Base-by-base conservation (phyloP, 345 rosid genomes). In the Pugionium cornutum region DNA sequence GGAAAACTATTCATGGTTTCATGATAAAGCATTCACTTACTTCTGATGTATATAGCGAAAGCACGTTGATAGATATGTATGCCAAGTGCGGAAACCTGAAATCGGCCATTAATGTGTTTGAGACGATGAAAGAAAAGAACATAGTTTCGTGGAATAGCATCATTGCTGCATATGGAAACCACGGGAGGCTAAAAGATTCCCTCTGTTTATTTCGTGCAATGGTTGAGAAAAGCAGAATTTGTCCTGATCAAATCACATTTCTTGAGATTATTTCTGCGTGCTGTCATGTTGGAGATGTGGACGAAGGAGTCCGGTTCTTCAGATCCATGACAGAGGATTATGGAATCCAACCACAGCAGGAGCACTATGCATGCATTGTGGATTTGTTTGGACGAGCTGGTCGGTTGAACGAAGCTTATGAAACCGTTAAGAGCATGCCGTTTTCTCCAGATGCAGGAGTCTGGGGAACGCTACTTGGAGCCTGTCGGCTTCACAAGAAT, bases 401-500 rank as follows among this genome's bases (percentile, higher is more conserved):
- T 54, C 71, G 73, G 39, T 72, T 89, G 57, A 46, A 73, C 3
- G 82, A 86, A 80, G 96, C 98, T 32, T 83, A 80, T 61, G 79
- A 83, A 57, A 68, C 70, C 27, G 67, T 86, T 64, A 68, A 76
- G 69, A 59, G 75, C 70, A 85, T 92, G 95, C 89, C 95, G 5
- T 86, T 87, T 66, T 9, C 78, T 8, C 89, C 98, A 0, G 95
- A 87, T 67, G 88, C 82, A 27, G 91, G 95, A 53, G 76, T 84
- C 1, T 92, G 97, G 98, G 97, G 92, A 34, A 87, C 97, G 8
- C 72, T 92, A 56, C 79, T 92, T 32, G 98, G 98, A 67, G 89
- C 97, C 26, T 89, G 89, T 53, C 58, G 84, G 64, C 76, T 84
- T 67, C 87, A 89, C 67, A 88, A 91, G 39, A 76, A 87, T 3